A percentile compares a stretch with the other conserved stretches of the same genome.
Conservation (phyloP, 2,329 filamentous ascomycete species). For the Aspergillus neotritici region DNA sequence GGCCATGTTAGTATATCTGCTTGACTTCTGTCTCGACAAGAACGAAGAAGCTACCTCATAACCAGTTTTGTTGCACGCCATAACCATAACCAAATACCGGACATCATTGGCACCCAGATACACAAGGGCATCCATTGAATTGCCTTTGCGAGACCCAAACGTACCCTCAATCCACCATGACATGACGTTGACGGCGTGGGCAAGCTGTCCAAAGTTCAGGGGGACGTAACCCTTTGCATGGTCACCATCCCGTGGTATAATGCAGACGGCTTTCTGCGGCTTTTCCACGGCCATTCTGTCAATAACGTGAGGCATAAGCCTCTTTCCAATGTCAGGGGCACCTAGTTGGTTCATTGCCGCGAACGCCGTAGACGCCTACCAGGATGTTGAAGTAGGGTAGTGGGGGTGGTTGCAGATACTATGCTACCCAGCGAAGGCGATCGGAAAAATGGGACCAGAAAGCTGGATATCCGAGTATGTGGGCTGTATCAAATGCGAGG, state of each 20-base stretch:
- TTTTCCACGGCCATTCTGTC: slow-evolving; percentile 6
- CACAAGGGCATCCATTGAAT: slow-evolving; percentile 13
- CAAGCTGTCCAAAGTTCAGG: slow-evolving; percentile 17
- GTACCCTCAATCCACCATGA: slow-evolving; percentile 22
- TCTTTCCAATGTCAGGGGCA: slow-evolving; percentile 7
- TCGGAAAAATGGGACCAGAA: too few relatives aligned
- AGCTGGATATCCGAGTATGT: too few relatives aligned
- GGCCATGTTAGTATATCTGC: background rate
- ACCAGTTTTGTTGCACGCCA: slow-evolving; percentile 18
- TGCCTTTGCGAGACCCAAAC: slow-evolving; percentile 11
- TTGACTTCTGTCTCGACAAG: too few relatives aligned
- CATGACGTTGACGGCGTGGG: slow-evolving; percentile 17
- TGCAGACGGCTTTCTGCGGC: slow-evolving; percentile 4
- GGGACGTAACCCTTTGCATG: slow-evolving; percentile 7
- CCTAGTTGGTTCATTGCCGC: too few relatives aligned
- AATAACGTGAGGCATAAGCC: slow-evolving; percentile 7
- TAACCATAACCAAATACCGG: slow-evolving; percentile 14
- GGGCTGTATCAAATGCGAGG: too few relatives aligned
- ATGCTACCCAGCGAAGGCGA: too few relatives aligned
- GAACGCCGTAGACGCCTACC: too few relatives aligned
- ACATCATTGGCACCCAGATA: slow-evolving; percentile 21
- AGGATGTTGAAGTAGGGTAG: too few relatives aligned
- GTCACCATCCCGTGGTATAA: slow-evolving; percentile 4
- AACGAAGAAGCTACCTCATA: slow-evolving; percentile 7
- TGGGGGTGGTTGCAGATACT: too few relatives aligned